Percentiles rank a stretch among this genome's conserved stretches.
Evolutionary conservation across 257 asterid genomes (phyloP).

Genomic region (Solanum phureja): DNA sequence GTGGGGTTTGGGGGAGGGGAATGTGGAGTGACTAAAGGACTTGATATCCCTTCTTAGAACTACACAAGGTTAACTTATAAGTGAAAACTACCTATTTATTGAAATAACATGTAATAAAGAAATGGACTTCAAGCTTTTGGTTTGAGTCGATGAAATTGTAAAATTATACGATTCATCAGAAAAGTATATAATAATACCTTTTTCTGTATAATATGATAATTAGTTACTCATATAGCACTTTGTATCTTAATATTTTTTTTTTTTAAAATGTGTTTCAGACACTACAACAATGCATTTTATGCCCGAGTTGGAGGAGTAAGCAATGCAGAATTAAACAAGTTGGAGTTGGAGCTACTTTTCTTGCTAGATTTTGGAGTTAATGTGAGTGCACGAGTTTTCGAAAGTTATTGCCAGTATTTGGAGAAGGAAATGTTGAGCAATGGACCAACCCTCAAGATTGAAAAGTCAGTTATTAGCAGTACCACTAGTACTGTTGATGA

Average conservation of each 20-base stretch:
- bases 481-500: slow-evolving; percentile 12
- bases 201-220: neutral
- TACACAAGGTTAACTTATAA: neutral
- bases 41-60: neutral
- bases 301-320: slow-evolving; percentile 91
- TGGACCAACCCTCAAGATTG: slow-evolving; percentile 2
- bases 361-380: slow-evolving; percentile 50
- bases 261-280: slow-evolving; percentile 29
- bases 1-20: no score
- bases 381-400: slow-evolving; percentile 60
- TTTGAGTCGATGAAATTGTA: neutral
- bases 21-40: no score
- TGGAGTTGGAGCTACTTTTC: slow-evolving; percentile 72
- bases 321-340: slow-evolving; percentile 53
- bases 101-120: neutral
- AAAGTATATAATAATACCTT: no score
- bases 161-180: no score
- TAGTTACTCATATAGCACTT: neutral
- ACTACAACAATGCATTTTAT: slow-evolving; percentile 70
- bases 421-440: slow-evolving; percentile 63
- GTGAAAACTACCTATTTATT: neutral
- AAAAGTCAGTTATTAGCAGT: slow-evolving; percentile 8
- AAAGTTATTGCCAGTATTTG: slow-evolving; percentile 72
- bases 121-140: neutral
- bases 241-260: no score